Evolutionary conservation across 2,329 filamentous ascomycete genomes (phyloP).

Genomic region (Sporothrix dimorphospora): DNA sequence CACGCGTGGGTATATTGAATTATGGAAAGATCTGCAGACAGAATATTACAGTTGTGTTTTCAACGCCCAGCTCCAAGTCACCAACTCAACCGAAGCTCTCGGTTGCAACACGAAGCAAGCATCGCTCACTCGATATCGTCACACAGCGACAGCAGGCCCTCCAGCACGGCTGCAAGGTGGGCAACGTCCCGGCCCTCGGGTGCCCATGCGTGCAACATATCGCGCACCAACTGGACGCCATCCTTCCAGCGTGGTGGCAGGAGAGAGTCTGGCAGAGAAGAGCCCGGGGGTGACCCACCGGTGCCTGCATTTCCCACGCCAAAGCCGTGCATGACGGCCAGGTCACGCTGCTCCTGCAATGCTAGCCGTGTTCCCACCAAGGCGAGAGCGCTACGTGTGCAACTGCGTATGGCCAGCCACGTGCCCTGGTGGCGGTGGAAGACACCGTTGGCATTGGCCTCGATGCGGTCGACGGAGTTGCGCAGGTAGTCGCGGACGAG

Average conservation of each 20-base stretch:
- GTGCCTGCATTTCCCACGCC: not conserved
- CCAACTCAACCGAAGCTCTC: too few relatives aligned
- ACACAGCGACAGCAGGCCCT: not conserved
- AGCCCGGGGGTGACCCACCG: not conserved
- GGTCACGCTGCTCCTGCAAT: not conserved
- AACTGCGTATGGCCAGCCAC: constrained; percentile 28
- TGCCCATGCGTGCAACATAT: not conserved
- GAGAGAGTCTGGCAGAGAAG: not conserved
- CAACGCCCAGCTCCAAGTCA: too few relatives aligned
- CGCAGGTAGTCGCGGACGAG: constrained; percentile 21
- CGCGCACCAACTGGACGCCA: not conserved
- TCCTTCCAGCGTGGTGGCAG: constrained; percentile 6
- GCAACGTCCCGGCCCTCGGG: constrained; percentile 8
- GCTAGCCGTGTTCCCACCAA: constrained; percentile 17
- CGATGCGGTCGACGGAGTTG: constrained; percentile 27
- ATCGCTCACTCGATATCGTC: not conserved
- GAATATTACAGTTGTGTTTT: too few relatives aligned
- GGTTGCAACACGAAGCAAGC: not conserved
- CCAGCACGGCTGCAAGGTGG: not conserved
- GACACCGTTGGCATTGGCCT: constrained; percentile 24
- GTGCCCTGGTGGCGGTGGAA: constrained; percentile 31
- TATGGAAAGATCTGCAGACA: too few relatives aligned
- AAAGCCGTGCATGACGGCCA: not conserved
- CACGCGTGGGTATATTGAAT: too few relatives aligned
- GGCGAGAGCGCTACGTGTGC: constrained; percentile 23